Evolutionary conservation across 306 rosid species (phyloP), one percentile per base, ranked within the genome.

Genomic region (Coriaria nepalensis): DNA sequence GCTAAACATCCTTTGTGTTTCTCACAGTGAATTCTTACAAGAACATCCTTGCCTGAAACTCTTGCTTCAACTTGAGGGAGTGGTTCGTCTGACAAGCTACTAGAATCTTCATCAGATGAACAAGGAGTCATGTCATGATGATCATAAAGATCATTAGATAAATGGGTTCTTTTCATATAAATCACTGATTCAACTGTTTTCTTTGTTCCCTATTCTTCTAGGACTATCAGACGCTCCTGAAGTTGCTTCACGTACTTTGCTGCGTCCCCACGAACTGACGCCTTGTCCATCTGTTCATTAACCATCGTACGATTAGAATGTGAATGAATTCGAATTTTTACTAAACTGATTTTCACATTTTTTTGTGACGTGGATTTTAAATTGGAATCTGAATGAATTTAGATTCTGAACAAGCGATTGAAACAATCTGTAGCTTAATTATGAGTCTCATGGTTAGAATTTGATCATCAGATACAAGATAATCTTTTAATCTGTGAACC

Each of bases 181-280:
- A 76, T 57, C 15, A 62, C 58, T 0, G 88, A 73, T 58, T 78
- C 83, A 33, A 49, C 50, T 2, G 55, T 70, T 47, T 59, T 78
- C 69, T 70, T 71, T 6, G 62, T 58, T 10, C 62, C 60, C 40
- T 70, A 54, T 59, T 81, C 73, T 63, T 88, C 95, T 2, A 85
- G 82, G 4, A 14, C 53, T 40, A 47, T 56, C 72, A 74, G 64
- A 3, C 78, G 78, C 38, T 74, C 78, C 62, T 78, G 70, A 11
- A 88, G 75, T 39, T 81, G 69, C 40, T 84, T 76, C 64, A 81
- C 58, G 53, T 81, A 62, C 52, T 64, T 70, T 11, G 78, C 66
- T 2, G 95, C 93, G 61, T 75, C 95, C 61, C 76, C 93, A 43
- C 83, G 79, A 5, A 88, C 88, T 0, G 97, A 78, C 56, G 95